Conservation (phyloP, 2,329 filamentous ascomycete genomes). For the Paraphaeosphaeria minitans region DNA sequence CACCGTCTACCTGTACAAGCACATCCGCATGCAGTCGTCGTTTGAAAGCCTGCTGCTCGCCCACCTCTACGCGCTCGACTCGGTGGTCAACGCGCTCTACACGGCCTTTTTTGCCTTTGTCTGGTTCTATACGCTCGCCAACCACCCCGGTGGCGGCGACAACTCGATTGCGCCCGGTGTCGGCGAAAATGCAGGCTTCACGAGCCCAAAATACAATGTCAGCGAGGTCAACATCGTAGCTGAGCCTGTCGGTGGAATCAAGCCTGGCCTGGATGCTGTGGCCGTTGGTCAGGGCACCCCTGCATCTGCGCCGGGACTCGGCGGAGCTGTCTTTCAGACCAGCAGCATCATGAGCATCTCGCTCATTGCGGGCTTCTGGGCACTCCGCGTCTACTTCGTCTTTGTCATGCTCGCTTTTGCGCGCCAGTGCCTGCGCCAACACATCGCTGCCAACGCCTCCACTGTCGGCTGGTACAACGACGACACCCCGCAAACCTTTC, state of each 20-base stretch:
- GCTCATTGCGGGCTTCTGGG: slow-evolving; percentile 74
- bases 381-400: slow-evolving; percentile 80
- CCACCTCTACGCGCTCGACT: slow-evolving; percentile 85
- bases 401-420: slow-evolving; percentile 84
- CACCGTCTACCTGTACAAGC: slow-evolving; percentile 73
- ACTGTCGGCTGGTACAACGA: slow-evolving; percentile 49
- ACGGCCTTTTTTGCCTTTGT: slow-evolving; percentile 80
- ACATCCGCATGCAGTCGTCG: slow-evolving; percentile 78
- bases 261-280: slow-evolving; percentile 59
- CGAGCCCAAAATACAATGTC: slow-evolving; percentile 65
- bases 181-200: slow-evolving; percentile 68
- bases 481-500: slow-evolving; percentile 45
- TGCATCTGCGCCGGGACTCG: slow-evolving; percentile 53
- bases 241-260: slow-evolving; percentile 51
- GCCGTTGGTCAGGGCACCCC: slow-evolving; percentile 50
- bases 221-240: slow-evolving; percentile 61
- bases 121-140: slow-evolving; percentile 81
- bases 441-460: slow-evolving; percentile 58
- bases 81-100: slow-evolving; percentile 78
- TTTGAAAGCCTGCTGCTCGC: slow-evolving; percentile 81
- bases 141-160: slow-evolving; percentile 52
- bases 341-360: slow-evolving; percentile 77
- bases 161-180: slow-evolving; percentile 55
- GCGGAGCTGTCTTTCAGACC: slow-evolving; percentile 68
- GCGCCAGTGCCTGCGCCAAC: slow-evolving; percentile 73